Conservation (phyloP, 2,329 filamentous ascomycete genomes). For the Ascosphaera aggregata region DNA sequence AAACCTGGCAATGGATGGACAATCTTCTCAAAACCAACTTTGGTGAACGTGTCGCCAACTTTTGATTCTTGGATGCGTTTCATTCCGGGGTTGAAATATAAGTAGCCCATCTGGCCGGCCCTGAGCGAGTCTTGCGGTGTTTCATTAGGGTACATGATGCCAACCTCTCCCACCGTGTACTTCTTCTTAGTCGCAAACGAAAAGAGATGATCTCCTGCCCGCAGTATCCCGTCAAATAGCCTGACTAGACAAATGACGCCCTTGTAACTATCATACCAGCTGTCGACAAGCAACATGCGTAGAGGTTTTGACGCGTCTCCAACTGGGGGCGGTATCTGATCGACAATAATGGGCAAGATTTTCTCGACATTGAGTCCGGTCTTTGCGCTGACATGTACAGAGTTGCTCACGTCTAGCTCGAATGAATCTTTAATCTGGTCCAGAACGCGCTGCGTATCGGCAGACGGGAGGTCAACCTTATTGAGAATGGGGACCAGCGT, state of each 20-base stretch:
- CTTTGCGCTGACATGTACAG: conserved; percentile 70
- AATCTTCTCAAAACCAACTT: conserved; percentile 46
- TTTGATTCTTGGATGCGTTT: conserved; percentile 90
- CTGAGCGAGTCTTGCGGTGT: conserved; percentile 58
- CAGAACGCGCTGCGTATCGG: conserved; percentile 66
- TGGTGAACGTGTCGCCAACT: conserved; percentile 86
- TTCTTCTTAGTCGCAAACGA: conserved; percentile 74
- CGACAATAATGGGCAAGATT: conserved; percentile 68
- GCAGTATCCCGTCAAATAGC: conserved; percentile 69
- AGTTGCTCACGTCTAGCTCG: conserved; percentile 58
- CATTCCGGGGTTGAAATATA: conserved; percentile 97
- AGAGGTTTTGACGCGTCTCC: conserved; percentile 53
- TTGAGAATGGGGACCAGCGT: conserved; percentile 80
- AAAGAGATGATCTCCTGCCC: conserved; percentile 60
- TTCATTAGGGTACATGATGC: conserved; percentile 82
- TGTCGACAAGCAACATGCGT: conserved; percentile 76
- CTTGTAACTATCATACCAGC: conserved; percentile 93
- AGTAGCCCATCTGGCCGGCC: conserved; percentile 87
- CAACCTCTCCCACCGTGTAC: conserved; percentile 88
- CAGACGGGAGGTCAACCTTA: conserved; percentile 82
- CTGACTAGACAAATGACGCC: conserved; percentile 81
- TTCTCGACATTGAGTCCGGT: conserved; percentile 69
- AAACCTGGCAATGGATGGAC: conserved; percentile 78
- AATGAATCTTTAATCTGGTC: conserved; percentile 72
- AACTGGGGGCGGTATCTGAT: conserved; percentile 56